Conservation (phyloP, 768 basidiomycete genomes). For the Pleurotus giganteus region DNA sequence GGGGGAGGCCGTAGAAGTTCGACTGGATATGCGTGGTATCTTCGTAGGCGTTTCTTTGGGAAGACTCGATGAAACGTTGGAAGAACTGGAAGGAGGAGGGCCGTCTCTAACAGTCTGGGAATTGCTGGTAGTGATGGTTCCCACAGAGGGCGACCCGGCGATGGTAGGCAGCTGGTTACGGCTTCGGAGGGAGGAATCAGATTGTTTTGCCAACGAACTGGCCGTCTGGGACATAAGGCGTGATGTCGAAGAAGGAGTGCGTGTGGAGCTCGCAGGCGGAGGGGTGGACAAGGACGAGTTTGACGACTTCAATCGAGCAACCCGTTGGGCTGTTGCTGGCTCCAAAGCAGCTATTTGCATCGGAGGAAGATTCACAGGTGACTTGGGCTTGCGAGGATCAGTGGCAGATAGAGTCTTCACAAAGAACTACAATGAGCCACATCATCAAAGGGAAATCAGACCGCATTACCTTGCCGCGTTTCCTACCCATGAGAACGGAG, state of each 20-base stretch:
- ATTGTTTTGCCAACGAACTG: constrained; percentile 86
- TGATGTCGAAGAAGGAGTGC: constrained; percentile 51
- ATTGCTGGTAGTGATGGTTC: constrained; percentile 49
- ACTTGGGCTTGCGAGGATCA: constrained; percentile 73
- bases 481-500: constrained; percentile 83
- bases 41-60: constrained; percentile 89
- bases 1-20: constrained; percentile 71
- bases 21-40: constrained; percentile 90
- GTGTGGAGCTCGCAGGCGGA: constrained; percentile 32
- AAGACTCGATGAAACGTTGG: constrained; percentile 50
- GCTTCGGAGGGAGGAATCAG: constrained; percentile 75
- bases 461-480: constrained; percentile 77
- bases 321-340: constrained; percentile 76
- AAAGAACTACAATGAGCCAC: constrained; percentile 13
- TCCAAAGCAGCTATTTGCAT: constrained; percentile 89
- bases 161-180: constrained; percentile 85
- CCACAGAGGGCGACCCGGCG: constrained; percentile 90
- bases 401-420: constrained; percentile 78
- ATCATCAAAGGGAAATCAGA: constrained; percentile 3
- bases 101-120: constrained; percentile 48
- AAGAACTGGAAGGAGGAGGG: constrained; percentile 49
- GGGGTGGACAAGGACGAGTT: constrained; percentile 45
- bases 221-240: constrained; percentile 78
- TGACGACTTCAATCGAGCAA: constrained; percentile 73
- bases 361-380: constrained; percentile 76